Evolutionary conservation across 2,329 filamentous ascomycete species (phyloP).

Genomic region (Alternaria alternata): DNA sequence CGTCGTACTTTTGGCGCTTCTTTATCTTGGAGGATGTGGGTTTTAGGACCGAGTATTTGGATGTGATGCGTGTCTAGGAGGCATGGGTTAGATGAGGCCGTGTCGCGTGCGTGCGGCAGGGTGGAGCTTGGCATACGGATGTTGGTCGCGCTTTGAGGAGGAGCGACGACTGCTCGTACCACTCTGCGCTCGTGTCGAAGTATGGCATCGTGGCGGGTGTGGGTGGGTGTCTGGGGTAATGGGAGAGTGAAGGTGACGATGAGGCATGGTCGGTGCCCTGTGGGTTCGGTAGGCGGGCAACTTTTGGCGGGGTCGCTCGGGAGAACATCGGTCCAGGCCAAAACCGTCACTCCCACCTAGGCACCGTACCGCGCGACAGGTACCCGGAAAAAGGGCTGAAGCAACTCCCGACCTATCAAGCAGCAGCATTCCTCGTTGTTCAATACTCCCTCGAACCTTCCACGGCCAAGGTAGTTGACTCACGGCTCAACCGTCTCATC

Average conservation of each 20-base stretch:
- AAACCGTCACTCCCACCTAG: not conserved
- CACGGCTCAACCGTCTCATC: not conserved
- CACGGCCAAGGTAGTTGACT: not conserved
- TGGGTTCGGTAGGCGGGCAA: slow-evolving; percentile 25
- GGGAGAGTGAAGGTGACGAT: slow-evolving; percentile 13
- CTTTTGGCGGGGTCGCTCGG: slow-evolving; percentile 41
- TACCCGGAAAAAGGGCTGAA: not conserved
- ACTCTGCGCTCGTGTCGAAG: slow-evolving; percentile 84
- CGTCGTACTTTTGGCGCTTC: slow-evolving; percentile 45
- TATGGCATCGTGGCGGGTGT: slow-evolving; percentile 70
- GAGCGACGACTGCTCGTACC: slow-evolving; percentile 85
- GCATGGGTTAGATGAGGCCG: slow-evolving; percentile 12
- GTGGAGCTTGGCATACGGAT: slow-evolving; percentile 66
- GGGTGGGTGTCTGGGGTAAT: slow-evolving; percentile 19
- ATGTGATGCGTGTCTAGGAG: slow-evolving; percentile 83
- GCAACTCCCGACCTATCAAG: not conserved
- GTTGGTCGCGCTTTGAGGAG: slow-evolving; percentile 86
- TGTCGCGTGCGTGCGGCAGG: slow-evolving; percentile 16
- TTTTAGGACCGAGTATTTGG: slow-evolving; percentile 80
- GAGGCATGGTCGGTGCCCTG: slow-evolving; percentile 9
- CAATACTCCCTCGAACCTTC: not conserved
- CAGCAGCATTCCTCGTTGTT: not conserved
- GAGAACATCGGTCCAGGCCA: slow-evolving; percentile 20
- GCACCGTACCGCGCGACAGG: not conserved
- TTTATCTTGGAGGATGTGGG: slow-evolving; percentile 43